Evolutionary conservation across 2,329 filamentous ascomycete species (phyloP).

Genomic region (Fusarium siculi): DNA sequence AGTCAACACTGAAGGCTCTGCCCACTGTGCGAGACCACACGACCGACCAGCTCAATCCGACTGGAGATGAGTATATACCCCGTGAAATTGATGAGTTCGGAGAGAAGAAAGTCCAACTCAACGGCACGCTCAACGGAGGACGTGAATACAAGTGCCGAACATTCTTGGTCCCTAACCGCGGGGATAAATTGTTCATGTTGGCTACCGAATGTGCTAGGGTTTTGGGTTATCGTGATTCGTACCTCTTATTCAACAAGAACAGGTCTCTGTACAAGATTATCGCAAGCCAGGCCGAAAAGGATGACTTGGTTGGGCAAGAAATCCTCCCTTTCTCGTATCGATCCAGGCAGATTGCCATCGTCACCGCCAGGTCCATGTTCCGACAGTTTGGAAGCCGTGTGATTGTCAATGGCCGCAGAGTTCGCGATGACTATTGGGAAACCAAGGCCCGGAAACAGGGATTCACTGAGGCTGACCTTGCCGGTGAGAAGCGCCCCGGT

Average conservation of each 20-base stretch:
- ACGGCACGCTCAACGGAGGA: constrained; percentile 82
- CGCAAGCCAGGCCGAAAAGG: constrained; percentile 93
- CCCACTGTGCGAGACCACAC: constrained; percentile 97
- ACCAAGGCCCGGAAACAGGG: constrained; percentile 96
- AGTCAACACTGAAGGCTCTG: constrained; percentile 89
- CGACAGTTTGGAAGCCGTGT: constrained; percentile 96
- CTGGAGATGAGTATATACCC: constrained; percentile 93
- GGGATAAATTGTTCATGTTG: constrained; percentile 97
- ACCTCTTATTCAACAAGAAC: constrained; percentile 98
- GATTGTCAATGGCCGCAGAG: constrained; percentile 87
- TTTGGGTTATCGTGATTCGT: constrained; percentile 95
- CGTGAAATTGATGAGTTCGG: constrained; percentile 93
- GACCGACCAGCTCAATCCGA: constrained; percentile 89
- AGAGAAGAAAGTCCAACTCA: constrained; percentile 89
- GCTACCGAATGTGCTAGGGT: constrained; percentile 97
- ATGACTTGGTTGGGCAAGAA: constrained; percentile 93
- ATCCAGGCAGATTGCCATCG: constrained; percentile 98
- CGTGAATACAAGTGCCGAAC: constrained; percentile 94
- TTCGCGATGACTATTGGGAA: constrained; percentile 99
- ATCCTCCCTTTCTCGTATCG: constrained; percentile 97
- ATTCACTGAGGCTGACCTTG: constrained; percentile 95
- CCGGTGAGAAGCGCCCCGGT: constrained; percentile 94
- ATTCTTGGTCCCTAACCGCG: constrained; percentile 90
- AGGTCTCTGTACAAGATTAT: constrained; percentile 97
- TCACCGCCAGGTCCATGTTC: constrained; percentile 98